Percentiles rank a stretch among this genome's conserved stretches.
Evolutionary conservation across 1,139 yeast species (phyloP).

Genomic region (Hemisphaericaspora subhashii): DNA sequence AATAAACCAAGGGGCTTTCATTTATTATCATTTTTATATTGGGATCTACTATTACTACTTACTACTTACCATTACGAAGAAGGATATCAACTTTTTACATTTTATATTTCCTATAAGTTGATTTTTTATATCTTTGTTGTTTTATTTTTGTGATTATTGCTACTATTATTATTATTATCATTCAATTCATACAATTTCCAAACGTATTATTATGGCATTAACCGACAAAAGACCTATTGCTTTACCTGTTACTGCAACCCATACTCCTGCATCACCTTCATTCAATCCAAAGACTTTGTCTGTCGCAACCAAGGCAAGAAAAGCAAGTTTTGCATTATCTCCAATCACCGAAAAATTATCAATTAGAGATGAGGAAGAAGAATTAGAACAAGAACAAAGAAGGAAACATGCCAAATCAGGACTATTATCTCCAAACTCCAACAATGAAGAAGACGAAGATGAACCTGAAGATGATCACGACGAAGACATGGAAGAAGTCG

Average conservation of each 20-base stretch:
- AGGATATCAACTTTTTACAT: too few relatives aligned
- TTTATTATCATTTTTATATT: neutral
- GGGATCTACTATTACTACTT: too few relatives aligned
- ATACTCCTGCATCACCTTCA: conserved; percentile 46
- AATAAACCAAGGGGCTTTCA: too few relatives aligned
- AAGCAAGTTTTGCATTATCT: conserved; percentile 7
- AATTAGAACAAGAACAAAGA: conserved; percentile 8
- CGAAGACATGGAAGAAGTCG: conserved; percentile 6
- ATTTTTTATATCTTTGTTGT: neutral
- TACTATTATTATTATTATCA: neutral
- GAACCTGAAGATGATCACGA: conserved; percentile 12
- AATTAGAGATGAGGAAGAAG: conserved; percentile 11
- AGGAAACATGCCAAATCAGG: neutral
- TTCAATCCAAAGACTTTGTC: conserved; percentile 45
- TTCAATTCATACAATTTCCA: neutral
- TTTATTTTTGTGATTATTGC: neutral
- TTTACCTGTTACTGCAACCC: conserved; percentile 37
- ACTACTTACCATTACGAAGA: too few relatives aligned
- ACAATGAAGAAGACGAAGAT: conserved; percentile 10
- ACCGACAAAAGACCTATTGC: conserved; percentile 60
- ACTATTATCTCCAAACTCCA: conserved; percentile 3
- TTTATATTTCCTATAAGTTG: neutral
- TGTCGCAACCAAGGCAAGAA: conserved; percentile 11
- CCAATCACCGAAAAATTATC: conserved; percentile 6
- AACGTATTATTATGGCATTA: conserved; percentile 43